Evolutionary conservation across 1,139 yeast species (phyloP).

Genomic region (Candida neerlandica): DNA sequence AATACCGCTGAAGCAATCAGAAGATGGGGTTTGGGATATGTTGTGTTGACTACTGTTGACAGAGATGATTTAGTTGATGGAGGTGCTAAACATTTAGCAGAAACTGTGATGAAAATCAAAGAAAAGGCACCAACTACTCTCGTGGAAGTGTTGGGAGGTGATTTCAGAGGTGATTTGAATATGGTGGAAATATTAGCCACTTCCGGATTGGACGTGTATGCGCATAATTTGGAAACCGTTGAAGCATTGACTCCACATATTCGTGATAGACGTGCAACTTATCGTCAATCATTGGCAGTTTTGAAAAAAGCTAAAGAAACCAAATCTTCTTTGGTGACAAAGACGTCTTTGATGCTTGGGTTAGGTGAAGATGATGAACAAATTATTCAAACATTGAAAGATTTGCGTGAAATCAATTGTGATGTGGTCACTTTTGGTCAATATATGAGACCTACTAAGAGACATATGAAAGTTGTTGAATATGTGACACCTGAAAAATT

Average conservation of each 20-base stretch:
- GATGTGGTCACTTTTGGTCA: conserved; percentile 99
- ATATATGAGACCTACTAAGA: conserved; percentile 98
- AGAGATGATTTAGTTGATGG: conserved; percentile 95
- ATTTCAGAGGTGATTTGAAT: conserved; percentile 85
- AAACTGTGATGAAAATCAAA: conserved; percentile 83
- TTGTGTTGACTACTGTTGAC: conserved; percentile 95
- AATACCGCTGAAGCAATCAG: conserved; percentile 97
- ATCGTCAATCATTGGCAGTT: conserved; percentile 81
- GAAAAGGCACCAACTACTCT: conserved; percentile 86
- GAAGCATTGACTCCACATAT: conserved; percentile 93
- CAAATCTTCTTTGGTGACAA: conserved; percentile 78
- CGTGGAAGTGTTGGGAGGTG: conserved; percentile 94
- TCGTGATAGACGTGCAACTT: conserved; percentile 95
- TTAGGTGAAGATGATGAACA: conserved; percentile 96
- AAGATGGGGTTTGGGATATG: conserved; percentile 98
- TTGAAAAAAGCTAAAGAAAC: conserved; percentile 77
- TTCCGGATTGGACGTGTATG: conserved; percentile 93
- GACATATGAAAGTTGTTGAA: conserved; percentile 98
- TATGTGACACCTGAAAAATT: conserved; percentile 94
- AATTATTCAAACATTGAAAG: conserved; percentile 69
- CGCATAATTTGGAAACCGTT: conserved; percentile 96
- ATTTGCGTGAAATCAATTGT: conserved; percentile 73
- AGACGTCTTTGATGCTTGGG: conserved; percentile 95
- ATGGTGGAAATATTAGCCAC: conserved; percentile 80
- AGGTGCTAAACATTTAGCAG: conserved; percentile 88